phyloP scores from a whole-genome alignment of 306 rosid species.

The Quercus engelmannii region DNA sequence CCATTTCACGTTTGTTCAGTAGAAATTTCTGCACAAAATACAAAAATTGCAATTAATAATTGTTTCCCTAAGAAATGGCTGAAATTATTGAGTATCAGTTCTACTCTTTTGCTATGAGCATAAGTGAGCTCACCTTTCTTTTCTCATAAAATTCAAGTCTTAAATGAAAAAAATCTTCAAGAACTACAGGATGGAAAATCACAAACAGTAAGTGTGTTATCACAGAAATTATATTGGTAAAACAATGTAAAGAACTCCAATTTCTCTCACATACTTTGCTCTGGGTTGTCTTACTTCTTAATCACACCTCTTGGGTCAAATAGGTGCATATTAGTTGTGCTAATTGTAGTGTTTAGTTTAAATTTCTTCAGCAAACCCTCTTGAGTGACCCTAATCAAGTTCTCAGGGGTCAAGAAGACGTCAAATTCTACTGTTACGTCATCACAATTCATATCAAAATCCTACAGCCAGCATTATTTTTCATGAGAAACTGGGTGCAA shows the following conservation, averaged over 20 bases:
- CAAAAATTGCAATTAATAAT: no score
- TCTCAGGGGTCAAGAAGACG: slow-evolving; percentile 55
- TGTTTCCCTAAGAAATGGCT: neutral
- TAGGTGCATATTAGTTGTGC: slow-evolving; percentile 88
- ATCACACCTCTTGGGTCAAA: slow-evolving; percentile 77
- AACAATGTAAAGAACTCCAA: slow-evolving; percentile 58
- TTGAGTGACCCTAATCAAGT: slow-evolving; percentile 46
- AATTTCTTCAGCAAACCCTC: slow-evolving; percentile 84
- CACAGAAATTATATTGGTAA: no score
- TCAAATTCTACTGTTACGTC: slow-evolving; percentile 64
- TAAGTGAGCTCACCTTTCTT: slow-evolving; percentile 61
- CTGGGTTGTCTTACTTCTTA: slow-evolving; percentile 79
- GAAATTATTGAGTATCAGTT: neutral
- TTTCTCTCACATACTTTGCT: slow-evolving; percentile 55
- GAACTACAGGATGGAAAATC: no score
- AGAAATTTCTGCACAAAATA: no score
- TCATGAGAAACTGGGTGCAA: neutral
- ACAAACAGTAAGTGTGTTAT: no score
- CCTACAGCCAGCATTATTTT: slow-evolving; percentile 39
- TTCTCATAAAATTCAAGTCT: slow-evolving; percentile 70
- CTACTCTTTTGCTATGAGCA: neutral
- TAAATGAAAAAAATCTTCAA: slow-evolving; percentile 60
- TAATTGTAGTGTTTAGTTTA: slow-evolving; percentile 51
- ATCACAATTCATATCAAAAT: slow-evolving; percentile 81
- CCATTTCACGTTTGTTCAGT: no score